Base-by-base conservation (phyloP, 78 protist species). In the Dictyostelium firmibasis region DNA sequence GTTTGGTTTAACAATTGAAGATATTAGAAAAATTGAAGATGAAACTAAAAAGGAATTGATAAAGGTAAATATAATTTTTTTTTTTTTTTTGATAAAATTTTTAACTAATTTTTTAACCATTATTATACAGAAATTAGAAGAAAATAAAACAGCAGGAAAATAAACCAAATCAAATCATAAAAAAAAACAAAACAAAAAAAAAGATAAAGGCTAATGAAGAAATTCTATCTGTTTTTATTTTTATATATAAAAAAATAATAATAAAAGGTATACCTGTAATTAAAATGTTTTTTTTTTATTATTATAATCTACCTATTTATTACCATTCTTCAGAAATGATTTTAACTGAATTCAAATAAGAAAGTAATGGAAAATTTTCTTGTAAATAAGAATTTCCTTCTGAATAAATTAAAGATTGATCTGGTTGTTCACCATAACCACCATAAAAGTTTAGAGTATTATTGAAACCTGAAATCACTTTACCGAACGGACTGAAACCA, bases 1-100 rank as follows among this genome's bases (percentile, higher is more conserved):
- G 97, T 57, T 62, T 44, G 97, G 97, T 23, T 23, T 97, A 82
- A 89, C 97, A 20, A 97, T 97, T 88, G 96, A 53, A 23, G 97
- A 98, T 64, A 93, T 98, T 64, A 86, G 98, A 57, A 74, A 20
- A 27, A 50, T 92, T 41, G 98, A 97, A 91, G 97, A 31, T 0
- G 47, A 96, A 53, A 81, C 86, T 5, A 81, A 81, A 57, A 10
- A 27, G 2, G 62, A 81, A 31, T 57, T 81, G 20, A 8, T 35
- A 47, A 79, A 79, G 69, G 84, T 72, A 72, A n/a, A 7, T n/a
- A n/a, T 62, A 8, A n/a, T 62, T 62, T 23, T 23, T 14, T 57
- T 41, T 9, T 57, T 57, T 18, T 18, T 18, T 18, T 18, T 18
- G 14, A 57, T 14, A 57, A 57, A 4, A 57, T 5, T 20, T 23